Percentiles rank a stretch among this genome's conserved stretches.
Conservation (phyloP, 306 rosid species). For the Cicer pinnatifidum region DNA sequence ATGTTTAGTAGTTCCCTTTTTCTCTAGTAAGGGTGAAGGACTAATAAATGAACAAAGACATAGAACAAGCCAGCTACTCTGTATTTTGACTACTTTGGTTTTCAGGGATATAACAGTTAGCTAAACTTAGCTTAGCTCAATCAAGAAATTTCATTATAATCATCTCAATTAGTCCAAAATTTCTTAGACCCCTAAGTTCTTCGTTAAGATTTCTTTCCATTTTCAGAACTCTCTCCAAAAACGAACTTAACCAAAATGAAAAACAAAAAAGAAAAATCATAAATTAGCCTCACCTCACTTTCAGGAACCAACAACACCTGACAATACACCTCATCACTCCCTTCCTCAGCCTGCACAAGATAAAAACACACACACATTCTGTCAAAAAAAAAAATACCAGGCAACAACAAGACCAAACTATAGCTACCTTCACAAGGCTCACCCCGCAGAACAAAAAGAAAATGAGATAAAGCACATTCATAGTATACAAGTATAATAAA, state of each 20-base stretch:
- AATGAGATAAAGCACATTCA: slow-evolving; percentile 7
- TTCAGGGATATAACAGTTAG: neutral
- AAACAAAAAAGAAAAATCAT: slow-evolving; percentile 7
- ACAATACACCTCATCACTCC: slow-evolving; percentile 82
- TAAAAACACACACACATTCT: slow-evolving; percentile 3
- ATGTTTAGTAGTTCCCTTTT: neutral
- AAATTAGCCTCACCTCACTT: slow-evolving; percentile 67
- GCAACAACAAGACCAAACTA: neutral
- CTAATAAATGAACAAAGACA: slow-evolving; percentile 19
- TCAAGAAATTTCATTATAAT: slow-evolving; percentile 14
- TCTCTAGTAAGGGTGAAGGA: slow-evolving; percentile 7
- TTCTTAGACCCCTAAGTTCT: slow-evolving; percentile 15
- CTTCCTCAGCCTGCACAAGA: slow-evolving; percentile 75
- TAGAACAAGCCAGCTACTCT: neutral
- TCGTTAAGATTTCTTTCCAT: slow-evolving; percentile 22
- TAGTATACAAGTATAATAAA: neutral
- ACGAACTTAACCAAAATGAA: slow-evolving; percentile 12
- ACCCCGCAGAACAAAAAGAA: neutral
- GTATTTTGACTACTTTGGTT: neutral
- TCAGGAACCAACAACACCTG: slow-evolving; percentile 79
- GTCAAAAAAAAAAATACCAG: neutral
- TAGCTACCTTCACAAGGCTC: neutral
- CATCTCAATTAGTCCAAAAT: neutral
- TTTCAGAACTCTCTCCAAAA: slow-evolving; percentile 31
- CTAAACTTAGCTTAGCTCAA: neutral